Evolutionary conservation across 192 early-diverging fungal species (phyloP), one percentile per base, ranked within the genome.

Genomic region (Backusella macrospora): DNA sequence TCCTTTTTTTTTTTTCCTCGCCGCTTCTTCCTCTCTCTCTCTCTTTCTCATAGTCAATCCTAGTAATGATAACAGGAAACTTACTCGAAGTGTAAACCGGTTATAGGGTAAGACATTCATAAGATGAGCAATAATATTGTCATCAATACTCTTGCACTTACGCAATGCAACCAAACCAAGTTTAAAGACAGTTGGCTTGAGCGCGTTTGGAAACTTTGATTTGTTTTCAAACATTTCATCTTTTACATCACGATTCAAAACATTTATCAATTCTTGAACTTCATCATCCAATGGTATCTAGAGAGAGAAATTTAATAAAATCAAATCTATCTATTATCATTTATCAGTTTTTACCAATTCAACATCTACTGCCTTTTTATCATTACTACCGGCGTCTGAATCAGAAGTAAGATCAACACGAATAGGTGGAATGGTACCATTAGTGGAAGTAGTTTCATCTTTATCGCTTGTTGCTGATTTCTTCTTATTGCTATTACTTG

Each of bases 171-270:
- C 40, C 1, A 65, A 15, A 16, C 80, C 79, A 18, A 78, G 75
- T 38, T 80, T 83, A 37, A 83, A 62, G 2, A 88, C 76, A 0
- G 81, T 74, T 5, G 76, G 78, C 45, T 80, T 81, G 52, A 88
- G 74, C 10, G 67, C 77, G 15, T 63, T 64, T 29, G 86, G 86
- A 40, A 88, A 88, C 47, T 75, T 80, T 0, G 84, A 68, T 44
- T 88, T 88, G 34, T 79, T 71, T 18, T 79, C 84, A 83, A 85
- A 88, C 2, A 73, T 78, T 67, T 88, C 86, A 82, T 79, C 73
- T 38, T 40, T 49, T 18, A 74, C 79, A 12, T 81, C 73, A 1
- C 67, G 68, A 18, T 70, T 73, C 6, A 86, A 71, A 5, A 44
- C 62, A 7, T 80, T 47, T 38, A 80, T 76, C 0, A 78, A 48